Evolutionary conservation across 371 early-diverging fungal species (phyloP).

Genomic region (Coelomomyces lativittatus): DNA sequence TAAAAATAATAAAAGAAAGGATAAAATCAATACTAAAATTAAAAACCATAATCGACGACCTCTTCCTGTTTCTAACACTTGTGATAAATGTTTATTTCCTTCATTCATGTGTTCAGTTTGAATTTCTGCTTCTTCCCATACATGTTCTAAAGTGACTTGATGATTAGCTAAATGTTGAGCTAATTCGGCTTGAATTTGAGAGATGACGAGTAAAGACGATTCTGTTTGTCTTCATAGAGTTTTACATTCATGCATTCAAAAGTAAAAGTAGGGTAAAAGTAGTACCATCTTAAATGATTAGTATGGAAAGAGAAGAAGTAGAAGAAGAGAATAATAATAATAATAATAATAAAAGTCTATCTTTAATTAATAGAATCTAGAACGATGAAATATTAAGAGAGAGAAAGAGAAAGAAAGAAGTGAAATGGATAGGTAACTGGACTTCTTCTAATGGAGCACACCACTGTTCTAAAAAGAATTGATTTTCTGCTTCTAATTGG

Average conservation of each 20-base stretch:
- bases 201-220: neutral
- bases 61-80: neutral
- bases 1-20: neutral
- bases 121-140: neutral
- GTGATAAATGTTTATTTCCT: neutral
- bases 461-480: neutral
- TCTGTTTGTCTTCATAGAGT: neutral
- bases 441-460: neutral
- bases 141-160: neutral
- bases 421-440: neutral
- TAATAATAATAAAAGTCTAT: neutral
- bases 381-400: neutral
- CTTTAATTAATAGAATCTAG: neutral
- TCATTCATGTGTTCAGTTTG: neutral
- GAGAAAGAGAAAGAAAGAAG: neutral
- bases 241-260: neutral
- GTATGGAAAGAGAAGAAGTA: neutral
- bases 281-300: neutral
- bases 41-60: neutral
- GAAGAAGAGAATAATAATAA: neutral
- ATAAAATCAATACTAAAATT: neutral
- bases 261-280: neutral
- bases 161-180: slow-evolving; percentile 1
- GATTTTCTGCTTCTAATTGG: slow-evolving; percentile 1
- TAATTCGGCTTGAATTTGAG: neutral